Conservation (phyloP, 2,329 filamentous ascomycete genomes). For the Didymella segeticola region DNA sequence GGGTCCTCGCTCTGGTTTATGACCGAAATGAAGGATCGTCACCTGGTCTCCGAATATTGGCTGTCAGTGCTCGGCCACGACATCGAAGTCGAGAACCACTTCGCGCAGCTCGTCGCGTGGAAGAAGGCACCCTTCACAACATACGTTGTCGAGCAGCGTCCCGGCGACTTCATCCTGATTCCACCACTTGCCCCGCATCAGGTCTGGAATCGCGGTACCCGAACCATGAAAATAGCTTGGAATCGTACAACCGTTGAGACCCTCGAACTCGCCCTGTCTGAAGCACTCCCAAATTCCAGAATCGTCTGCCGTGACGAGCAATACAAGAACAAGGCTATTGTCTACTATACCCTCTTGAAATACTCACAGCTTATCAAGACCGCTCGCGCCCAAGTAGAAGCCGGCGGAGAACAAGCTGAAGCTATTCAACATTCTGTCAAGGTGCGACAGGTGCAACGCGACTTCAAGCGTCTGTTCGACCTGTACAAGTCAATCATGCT, state of each 20-base stretch:
- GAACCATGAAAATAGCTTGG: slow-evolving; percentile 98
- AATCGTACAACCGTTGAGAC: slow-evolving; percentile 95
- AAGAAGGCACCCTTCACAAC: slow-evolving; percentile 92
- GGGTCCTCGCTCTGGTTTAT: slow-evolving; percentile 98
- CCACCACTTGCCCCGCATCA: slow-evolving; percentile 94
- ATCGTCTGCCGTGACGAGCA: slow-evolving; percentile 96
- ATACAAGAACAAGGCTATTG: slow-evolving; percentile 97
- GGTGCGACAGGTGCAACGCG: slow-evolving; percentile 74
- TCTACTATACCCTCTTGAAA: slow-evolving; percentile 85
- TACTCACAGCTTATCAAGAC: slow-evolving; percentile 70
- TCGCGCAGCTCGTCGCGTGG: slow-evolving; percentile 94
- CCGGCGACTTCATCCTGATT: slow-evolving; percentile 91
- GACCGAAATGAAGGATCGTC: slow-evolving; percentile 93
- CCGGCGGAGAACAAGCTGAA: slow-evolving; percentile 46
- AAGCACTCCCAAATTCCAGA: slow-evolving; percentile 86
- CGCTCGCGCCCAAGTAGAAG: slow-evolving; percentile 63
- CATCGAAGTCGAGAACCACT: slow-evolving; percentile 95
- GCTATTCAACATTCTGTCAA: slow-evolving; percentile 54
- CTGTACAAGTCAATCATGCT: slow-evolving; percentile 81
- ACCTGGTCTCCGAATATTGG: slow-evolving; percentile 92
- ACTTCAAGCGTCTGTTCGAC: slow-evolving; percentile 81
- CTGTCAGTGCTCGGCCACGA: slow-evolving; percentile 92
- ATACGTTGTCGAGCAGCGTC: slow-evolving; percentile 88
- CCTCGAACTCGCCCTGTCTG: slow-evolving; percentile 80
- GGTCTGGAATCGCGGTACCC: slow-evolving; percentile 95